Conservation (phyloP, 129 eudicot genomes). For the Scalesia atractyloides region DNA sequence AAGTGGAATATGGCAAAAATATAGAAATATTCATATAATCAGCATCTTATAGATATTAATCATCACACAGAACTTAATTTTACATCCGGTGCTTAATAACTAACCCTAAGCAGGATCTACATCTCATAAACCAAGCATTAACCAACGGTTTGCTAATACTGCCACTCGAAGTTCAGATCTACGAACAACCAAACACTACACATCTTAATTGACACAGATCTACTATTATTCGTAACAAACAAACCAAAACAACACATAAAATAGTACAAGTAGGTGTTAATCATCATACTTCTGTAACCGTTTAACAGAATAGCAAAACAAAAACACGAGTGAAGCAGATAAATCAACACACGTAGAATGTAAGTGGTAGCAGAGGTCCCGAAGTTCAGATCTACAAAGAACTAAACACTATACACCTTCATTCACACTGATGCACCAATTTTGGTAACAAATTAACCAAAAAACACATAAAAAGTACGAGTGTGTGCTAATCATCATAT, state of each 20-base stretch:
- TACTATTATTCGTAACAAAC: neutral
- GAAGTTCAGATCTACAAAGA: conserved; percentile 29
- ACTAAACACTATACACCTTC: too few relatives aligned
- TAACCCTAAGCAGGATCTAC: neutral
- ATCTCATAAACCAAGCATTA: neutral
- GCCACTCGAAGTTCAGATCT: conserved; percentile 23
- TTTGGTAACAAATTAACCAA: too few relatives aligned
- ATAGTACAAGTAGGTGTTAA: neutral
- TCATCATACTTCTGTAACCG: neutral
- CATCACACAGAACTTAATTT: neutral
- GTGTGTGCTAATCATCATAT: neutral
- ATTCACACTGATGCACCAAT: conserved; percentile 18
- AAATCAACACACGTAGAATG: conserved; percentile 39
- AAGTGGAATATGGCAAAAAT: too few relatives aligned
- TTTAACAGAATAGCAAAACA: neutral
- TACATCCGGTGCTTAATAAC: neutral
- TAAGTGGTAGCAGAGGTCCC: conserved; percentile 59
- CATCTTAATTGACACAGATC: conserved; percentile 24
- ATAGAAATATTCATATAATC: neutral
- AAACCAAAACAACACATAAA: neutral
- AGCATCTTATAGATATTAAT: neutral
- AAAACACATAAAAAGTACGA: neutral
- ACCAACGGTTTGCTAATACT: neutral
- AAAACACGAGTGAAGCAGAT: neutral
- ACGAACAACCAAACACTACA: neutral